Evolutionary conservation across 169 alveolate species (phyloP), one percentile per base, ranked within the genome.

Genomic region (Eimeria praecox): DNA sequence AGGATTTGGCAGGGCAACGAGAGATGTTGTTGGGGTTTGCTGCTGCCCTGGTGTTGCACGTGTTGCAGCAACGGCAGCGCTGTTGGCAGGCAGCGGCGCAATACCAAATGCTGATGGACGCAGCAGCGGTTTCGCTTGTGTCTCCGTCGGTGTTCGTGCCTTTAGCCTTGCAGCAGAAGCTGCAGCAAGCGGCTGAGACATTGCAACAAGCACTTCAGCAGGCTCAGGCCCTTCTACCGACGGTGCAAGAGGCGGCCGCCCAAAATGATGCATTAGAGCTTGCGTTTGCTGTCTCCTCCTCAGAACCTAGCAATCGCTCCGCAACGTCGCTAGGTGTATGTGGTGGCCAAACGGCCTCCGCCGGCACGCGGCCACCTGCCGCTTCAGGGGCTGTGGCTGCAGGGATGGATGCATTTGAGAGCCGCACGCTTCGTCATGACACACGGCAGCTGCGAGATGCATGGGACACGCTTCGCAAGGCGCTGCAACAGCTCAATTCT

Each of bases 31-130:
- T 94, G 33, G 96, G 96, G 20, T 66, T 52, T 35, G 59, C 66
- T 42, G 96, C 96, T 35, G 89, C 94, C 5, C 94, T 94, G n/a
- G 77, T 94, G 35, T 82, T 94, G 77, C 96, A 83, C 49, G 89
- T 44, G 75, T 30, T 42, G 77, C 96, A 94, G 80, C 96, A 94
- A 90, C 96, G 96, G 80, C 38, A 62, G 42, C 96, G 96, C 22
- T 94, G 96, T 30, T 94, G 96, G 96, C 71, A 59, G 59, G 96
- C 94, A 4, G 94, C 94, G 22, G 82, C 78, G 35, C 90, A 42
- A 35, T 66, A 64, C 46, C 96, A 94, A 82, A 44, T 30, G 62
- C 59, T 89, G 46, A 22, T 54, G 35, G 96, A 94, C 40, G 77
- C 40, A 12, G 89, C 82, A 3, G 94, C 73, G 14, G 94, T 94